Conservation (phyloP, 225 moss, liverwort and hornwort genomes). For the Pseudoscleropodium purum region DNA sequence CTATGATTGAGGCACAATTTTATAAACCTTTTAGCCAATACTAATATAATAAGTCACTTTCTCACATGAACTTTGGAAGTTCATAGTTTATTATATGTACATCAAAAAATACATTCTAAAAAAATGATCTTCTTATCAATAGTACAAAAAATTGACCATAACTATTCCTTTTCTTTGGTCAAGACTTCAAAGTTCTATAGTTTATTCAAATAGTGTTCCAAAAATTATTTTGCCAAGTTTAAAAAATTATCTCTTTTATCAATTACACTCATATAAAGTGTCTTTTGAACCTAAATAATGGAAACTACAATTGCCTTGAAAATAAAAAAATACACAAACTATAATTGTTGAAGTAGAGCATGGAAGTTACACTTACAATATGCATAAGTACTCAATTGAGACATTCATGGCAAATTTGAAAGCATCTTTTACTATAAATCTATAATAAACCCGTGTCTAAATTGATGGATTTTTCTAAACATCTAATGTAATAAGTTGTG, state of each 20-base stretch:
- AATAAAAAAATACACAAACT: not conserved
- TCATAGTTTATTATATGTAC: not conserved
- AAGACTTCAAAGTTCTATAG: not conserved
- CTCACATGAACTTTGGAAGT: no score
- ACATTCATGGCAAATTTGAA: no score
- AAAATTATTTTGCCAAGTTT: not conserved
- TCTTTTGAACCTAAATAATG: not conserved
- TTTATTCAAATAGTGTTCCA: accelerated
- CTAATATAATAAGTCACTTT: no score
- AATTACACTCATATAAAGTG: not conserved
- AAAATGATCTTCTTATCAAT: no score
- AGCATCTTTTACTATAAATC: no score
- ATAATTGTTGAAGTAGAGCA: not conserved
- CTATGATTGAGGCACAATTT: no score
- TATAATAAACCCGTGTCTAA: no score
- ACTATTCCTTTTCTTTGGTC: not conserved
- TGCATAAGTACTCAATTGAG: not conserved
- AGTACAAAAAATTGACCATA: not conserved
- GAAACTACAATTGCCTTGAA: not conserved
- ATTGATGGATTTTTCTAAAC: no score
- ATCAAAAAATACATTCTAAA: no score
- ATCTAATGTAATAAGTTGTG: no score
- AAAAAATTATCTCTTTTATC: not conserved
- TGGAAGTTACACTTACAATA: not conserved
- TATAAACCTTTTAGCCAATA: no score